phyloP scores from a whole-genome alignment of 805 yeast species.

The Jamesozyma jinghongensis region DNA sequence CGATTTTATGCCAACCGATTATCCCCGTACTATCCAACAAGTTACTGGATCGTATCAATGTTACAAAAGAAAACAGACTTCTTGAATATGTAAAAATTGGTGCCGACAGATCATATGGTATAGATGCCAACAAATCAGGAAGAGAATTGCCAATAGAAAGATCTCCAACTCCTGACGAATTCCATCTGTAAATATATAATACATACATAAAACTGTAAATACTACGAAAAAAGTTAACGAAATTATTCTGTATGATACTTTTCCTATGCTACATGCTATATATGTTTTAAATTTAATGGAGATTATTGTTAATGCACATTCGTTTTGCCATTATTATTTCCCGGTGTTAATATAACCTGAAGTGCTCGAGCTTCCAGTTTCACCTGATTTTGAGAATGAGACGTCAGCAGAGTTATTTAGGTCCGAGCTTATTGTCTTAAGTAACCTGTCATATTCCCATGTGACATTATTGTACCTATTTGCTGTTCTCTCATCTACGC shows the following conservation, averaged over 20 bases:
- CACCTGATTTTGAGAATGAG: too few species aligned
- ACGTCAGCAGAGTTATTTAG: too few species aligned
- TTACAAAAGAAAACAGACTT: slow-evolving; percentile 35
- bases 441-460: slow-evolving; percentile 19
- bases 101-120: slow-evolving; percentile 53
- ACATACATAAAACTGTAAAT: not conserved
- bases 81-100: slow-evolving; percentile 43
- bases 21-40: slow-evolving; percentile 54
- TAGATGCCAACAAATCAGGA: slow-evolving; percentile 42
- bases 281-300: too few species aligned
- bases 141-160: slow-evolving; percentile 39
- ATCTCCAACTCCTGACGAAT: slow-evolving; percentile 3
- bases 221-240: not conserved
- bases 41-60: slow-evolving; percentile 57
- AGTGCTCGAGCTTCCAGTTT: too few species aligned
- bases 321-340: too few species aligned
- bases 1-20: slow-evolving; percentile 63
- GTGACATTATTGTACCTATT: slow-evolving; percentile 14
- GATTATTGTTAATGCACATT: too few species aligned
- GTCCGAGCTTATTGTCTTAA: too few species aligned
- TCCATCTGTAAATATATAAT: not conserved
- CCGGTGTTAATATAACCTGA: too few species aligned
- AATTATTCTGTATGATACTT: too few species aligned
- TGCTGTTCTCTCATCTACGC: slow-evolving; percentile 19
- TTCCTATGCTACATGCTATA: too few species aligned